phyloP scores from a whole-genome alignment of 306 rosid genomes.

The Corylus americana region DNA sequence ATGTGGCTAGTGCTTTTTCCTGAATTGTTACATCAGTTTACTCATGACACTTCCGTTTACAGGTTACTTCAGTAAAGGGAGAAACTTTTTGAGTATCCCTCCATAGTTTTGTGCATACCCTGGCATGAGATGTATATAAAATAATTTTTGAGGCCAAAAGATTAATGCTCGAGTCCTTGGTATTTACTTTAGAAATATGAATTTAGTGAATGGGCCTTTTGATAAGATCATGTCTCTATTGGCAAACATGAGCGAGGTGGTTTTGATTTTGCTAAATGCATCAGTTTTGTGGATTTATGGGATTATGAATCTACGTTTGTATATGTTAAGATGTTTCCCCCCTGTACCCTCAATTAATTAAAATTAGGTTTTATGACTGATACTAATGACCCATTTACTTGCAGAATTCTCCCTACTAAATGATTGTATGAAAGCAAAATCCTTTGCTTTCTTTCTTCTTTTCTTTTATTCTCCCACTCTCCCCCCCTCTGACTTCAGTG shows the following conservation, averaged over 20 bases:
- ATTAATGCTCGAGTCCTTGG: too few relatives aligned
- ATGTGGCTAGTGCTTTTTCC: too few relatives aligned
- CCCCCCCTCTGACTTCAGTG: background rate
- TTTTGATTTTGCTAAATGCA: background rate
- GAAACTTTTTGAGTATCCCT: background rate
- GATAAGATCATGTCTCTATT: too few relatives aligned
- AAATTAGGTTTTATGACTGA: background rate
- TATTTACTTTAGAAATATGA: too few relatives aligned
- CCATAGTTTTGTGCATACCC: background rate
- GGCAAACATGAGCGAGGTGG: background rate
- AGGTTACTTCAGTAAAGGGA: background rate
- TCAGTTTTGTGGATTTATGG: background rate
- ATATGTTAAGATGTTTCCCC: background rate
- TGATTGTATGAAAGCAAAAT: background rate
- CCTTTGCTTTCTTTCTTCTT: background rate
- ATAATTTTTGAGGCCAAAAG: too few relatives aligned
- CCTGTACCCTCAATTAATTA: background rate
- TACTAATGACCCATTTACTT: background rate
- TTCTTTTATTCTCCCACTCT: background rate
- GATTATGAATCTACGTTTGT: background rate
- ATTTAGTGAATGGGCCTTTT: too few relatives aligned
- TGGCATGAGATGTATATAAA: too few relatives aligned
- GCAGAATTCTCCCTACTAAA: background rate
- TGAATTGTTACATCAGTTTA: too few relatives aligned
- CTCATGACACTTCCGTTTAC: background rate